These are phyloP conservation scores for Hippophae rhamnoides DNA, from an alignment of 306 rosid genomes.

Conservation along the genomic window DNA sequence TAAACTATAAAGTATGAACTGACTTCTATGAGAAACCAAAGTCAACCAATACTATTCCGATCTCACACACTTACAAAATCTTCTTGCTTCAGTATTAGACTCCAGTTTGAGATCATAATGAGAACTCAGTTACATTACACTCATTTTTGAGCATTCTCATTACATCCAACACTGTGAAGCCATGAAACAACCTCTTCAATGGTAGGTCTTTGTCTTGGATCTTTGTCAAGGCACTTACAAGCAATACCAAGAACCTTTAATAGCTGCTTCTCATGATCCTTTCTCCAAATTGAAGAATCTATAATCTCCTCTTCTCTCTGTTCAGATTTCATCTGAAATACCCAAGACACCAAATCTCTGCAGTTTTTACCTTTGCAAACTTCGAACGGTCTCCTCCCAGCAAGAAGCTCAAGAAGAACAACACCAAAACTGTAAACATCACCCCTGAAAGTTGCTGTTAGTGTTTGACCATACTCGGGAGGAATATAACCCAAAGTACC, in stretches of 20 bases:
- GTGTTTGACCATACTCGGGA: conserved; percentile 70
- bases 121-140: conserved; percentile 15
- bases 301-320: conserved; percentile 50
- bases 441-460: conserved; percentile 59
- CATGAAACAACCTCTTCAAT: conserved; percentile 58
- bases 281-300: conserved; percentile 51
- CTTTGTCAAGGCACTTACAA: conserved; percentile 54
- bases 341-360: conserved; percentile 67
- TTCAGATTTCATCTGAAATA: conserved; percentile 56
- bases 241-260: conserved; percentile 55
- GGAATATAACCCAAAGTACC: conserved; percentile 82
- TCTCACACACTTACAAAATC: conserved; percentile 9
- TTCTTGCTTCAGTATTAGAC: conserved; percentile 32
- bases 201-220: conserved; percentile 65
- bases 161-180: conserved; percentile 50
- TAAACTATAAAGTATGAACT: conserved; percentile 15
- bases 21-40: conserved; percentile 12
- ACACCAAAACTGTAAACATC: conserved; percentile 78
- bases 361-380: conserved; percentile 59
- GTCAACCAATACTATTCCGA: conserved; percentile 14
- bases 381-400: conserved; percentile 65
- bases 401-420: conserved; percentile 75
- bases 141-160: conserved; percentile 26
- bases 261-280: conserved; percentile 49
- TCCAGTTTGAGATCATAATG: conserved; percentile 18